Base-by-base conservation (phyloP, 306 rosid genomes). In the Quercus aquifolioides region DNA sequence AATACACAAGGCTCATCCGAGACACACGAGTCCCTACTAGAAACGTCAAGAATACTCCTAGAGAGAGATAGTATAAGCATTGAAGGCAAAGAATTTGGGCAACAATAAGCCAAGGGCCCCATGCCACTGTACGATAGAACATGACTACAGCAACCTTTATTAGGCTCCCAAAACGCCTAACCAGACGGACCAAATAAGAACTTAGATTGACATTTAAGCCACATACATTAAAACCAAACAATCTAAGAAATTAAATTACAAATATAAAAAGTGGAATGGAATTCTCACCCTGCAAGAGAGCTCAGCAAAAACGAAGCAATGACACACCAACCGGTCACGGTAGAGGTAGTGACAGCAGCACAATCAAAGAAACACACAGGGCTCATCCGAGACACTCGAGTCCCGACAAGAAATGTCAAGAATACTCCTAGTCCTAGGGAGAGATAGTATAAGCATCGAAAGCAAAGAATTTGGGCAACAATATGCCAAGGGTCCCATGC, bases 91-190 rank as follows among this genome's bases (percentile, higher is more conserved):
- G 81, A 78, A 96, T 96, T 83, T 96, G 98, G 71, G 95, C 94
- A 90, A 90, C 90, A 86, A 96, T 93, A 64, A 93, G 97, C 96
- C 91, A 90, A 81, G 99, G 99, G 82, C 91, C 98, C 99, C 99
- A 96, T 76, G 85, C 96, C 70, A 84, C 81, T 51, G 97, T 30
- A 79, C 98, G 98, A 88, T 93, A 96, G 93, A 96, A 96, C 99
- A 96, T 96, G 91, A 79, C 90, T 80, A 75, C 87, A 25, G 73
- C 4, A 76, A 30, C 55, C 54, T 57, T 56, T 75, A 1, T 33
- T 6, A 6, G 43, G 43, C 43, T 38, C 43, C 43, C 43, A 38
- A 6, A 38, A 38, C 2, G 43, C 43, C 43, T 1, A 38, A 38
- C 43, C 43, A 38, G 43, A 38, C 2, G 8, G 43, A 35, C 9